Base-by-base conservation (phyloP, 176 grass and related monocot genomes). In the Cenchrus fungigraminus region DNA sequence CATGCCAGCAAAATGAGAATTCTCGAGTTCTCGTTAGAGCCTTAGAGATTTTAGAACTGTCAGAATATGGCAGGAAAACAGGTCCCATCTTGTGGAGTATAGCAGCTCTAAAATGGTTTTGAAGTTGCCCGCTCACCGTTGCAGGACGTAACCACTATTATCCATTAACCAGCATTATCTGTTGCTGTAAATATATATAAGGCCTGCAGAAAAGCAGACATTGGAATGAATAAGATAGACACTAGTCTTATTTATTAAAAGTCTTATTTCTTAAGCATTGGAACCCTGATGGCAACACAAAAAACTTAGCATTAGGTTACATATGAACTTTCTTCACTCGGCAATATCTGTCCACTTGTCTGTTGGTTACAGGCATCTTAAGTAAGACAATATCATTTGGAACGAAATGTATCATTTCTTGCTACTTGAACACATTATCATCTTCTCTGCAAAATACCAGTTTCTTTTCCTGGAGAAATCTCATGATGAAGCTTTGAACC, bases 401-500 rank as follows among this genome's bases (percentile, higher is more conserved):
- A 51, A 79, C 10, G 17, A 32, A 79, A 87, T 75, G 56, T 25
- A 20, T 54, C 16, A 46, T 72, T 78, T 32, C 65, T 65, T 84
- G 49, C 5, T 59, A 72, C 42, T 66, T 32, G 25, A 76, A 72
- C 62, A 87, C 37, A 86, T 64, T 14, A 71, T 92, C 79, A 92
- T 80, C 70, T 87, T 84, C 46, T 75, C 71, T 87, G 80, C 71
- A 79, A 66, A 65, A 78, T 80, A 45, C 61, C 56, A 72, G 15
- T 45, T 88, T 72, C 20, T 28, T 84, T 76, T 80, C 87, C 74
- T 60, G 81, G 77, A 84, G 85, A 75, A 79, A 97, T 88, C 68
- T 90, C 65, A 59, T 86, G 84, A 73, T 98, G 93, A 83, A 98
- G 79, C 65, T 55, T 82, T 17, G 93, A 95, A 76, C 88, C 93